phyloP scores from a whole-genome alignment of 495 filamentous ascomycete species.

The Tuber umbilicatum region DNA sequence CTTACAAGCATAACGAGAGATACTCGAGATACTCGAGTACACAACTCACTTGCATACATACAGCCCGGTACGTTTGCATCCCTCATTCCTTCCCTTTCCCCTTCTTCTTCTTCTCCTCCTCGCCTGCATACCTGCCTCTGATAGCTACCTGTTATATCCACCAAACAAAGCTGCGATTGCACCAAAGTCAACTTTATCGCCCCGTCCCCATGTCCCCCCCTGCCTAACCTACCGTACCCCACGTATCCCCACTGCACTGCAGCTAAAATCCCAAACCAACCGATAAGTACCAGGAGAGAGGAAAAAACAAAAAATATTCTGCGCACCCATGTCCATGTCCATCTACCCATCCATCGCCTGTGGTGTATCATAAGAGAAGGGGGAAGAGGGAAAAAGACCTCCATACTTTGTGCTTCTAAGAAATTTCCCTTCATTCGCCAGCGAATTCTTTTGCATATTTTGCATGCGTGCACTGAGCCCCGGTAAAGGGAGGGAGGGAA shows the following conservation, averaged over 20 bases:
- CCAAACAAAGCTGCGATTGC: neutral
- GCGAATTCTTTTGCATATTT: neutral
- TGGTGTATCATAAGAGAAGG: neutral
- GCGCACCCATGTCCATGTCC: neutral
- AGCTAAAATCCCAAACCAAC: neutral
- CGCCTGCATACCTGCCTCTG: neutral
- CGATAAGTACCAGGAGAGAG: neutral
- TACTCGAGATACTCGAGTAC: neutral
- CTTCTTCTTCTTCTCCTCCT: neutral
- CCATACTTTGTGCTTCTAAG: neutral
- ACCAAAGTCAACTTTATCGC: conserved; percentile 2
- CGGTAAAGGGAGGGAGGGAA: neutral
- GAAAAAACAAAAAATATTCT: neutral
- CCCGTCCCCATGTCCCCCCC: neutral
- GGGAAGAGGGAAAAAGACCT: neutral
- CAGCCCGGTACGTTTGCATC: neutral
- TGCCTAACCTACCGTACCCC: neutral
- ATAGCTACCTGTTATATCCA: neutral
- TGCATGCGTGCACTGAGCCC: neutral
- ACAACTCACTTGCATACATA: neutral
- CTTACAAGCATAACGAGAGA: neutral
- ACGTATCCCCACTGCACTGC: neutral
- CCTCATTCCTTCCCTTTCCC: neutral
- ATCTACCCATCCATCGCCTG: conserved; percentile 1
- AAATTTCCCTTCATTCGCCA: neutral